phyloP scores from a whole-genome alignment of 2,329 filamentous ascomycete species.

The Fusarium phyllophilum region DNA sequence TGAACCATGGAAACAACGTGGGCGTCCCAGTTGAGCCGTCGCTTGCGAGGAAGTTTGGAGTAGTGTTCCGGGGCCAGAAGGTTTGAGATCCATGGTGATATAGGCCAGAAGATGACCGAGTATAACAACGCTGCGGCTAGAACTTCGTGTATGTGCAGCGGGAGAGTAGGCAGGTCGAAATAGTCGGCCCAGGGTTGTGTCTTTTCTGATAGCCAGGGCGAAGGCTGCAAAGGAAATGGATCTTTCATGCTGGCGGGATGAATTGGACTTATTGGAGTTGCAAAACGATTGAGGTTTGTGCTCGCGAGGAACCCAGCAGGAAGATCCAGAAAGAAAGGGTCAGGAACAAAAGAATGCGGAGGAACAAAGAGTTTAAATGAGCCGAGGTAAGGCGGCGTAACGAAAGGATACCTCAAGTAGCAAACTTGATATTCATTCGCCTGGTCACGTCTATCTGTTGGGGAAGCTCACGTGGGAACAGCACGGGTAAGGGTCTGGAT shows the following conservation, averaged over 20 bases:
- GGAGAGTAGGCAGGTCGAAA: conserved; percentile 71
- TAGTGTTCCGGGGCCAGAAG: conserved; percentile 73
- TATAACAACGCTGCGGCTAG: conserved; percentile 74
- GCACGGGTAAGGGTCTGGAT: conserved; percentile 33
- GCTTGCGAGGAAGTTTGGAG: conserved; percentile 69
- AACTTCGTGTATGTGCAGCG: conserved; percentile 82
- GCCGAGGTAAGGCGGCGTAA: conserved; percentile 15
- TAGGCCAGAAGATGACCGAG: conserved; percentile 70
- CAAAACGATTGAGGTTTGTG: background rate
- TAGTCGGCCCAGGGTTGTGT: conserved; percentile 72
- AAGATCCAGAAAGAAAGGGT: background rate
- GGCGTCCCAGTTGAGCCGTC: conserved; percentile 81
- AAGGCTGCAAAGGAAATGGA: conserved; percentile 72
- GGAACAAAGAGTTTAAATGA: background rate
- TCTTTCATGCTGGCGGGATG: conserved; percentile 69
- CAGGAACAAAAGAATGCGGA: background rate
- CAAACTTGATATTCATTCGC: background rate
- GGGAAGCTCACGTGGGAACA: conserved; percentile 40
- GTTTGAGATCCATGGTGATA: conserved; percentile 75
- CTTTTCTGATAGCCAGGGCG: conserved; percentile 66
- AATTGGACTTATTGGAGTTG: background rate
- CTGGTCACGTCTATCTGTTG: conserved; percentile 40
- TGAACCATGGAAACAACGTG: conserved; percentile 88
- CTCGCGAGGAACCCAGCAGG: background rate
- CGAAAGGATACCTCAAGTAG: background rate